A percentile compares a stretch with the other conserved stretches of the same genome.
phyloP scores from a whole-genome alignment of 2,329 filamentous ascomycete species.

The Albophoma yamanashiensis region DNA sequence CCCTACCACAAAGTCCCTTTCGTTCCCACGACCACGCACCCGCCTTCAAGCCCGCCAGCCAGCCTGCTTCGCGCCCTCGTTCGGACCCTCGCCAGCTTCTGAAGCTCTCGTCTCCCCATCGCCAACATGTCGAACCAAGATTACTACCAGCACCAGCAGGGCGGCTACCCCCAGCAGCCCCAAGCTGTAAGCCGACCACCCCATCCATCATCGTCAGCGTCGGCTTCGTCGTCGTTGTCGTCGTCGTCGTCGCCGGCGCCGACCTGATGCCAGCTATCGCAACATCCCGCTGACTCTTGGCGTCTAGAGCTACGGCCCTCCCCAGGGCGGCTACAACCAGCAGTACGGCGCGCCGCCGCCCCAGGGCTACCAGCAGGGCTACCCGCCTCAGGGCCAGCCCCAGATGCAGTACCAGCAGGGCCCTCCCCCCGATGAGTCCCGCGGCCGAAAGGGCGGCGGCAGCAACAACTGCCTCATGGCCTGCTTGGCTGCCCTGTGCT shows the following conservation, averaged over 20 bases:
- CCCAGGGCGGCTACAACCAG: neutral
- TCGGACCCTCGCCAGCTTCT: neutral
- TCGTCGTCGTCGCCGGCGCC: neutral
- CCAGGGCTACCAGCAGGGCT: conserved; percentile 19
- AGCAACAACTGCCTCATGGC: conserved; percentile 32
- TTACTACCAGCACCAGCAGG: conserved; percentile 25
- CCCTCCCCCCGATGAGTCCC: conserved; percentile 17
- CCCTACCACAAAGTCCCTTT: neutral
- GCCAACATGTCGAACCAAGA: conserved; percentile 28
- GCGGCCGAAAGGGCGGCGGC: conserved; percentile 20
- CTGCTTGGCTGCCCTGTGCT: conserved; percentile 38
- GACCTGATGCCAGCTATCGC: neutral
- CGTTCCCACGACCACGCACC: neutral
- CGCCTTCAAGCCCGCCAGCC: too few relatives aligned
- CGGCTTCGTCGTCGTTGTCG: neutral
- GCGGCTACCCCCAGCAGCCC: conserved; percentile 28
- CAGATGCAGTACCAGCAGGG: conserved; percentile 18
- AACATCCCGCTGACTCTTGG: neutral
- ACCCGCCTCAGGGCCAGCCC: conserved; percentile 19
- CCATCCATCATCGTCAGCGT: neutral
- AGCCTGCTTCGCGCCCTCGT: too few relatives aligned
- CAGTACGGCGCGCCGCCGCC: neutral
- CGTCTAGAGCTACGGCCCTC: neutral
- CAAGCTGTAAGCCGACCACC: conserved; percentile 22
- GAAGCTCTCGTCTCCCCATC: neutral